A percentile compares a stretch with the other conserved stretches of the same genome.
Conservation (phyloP, 2,329 filamentous ascomycete genomes). For the Pseudogymnoascus sp. region DNA sequence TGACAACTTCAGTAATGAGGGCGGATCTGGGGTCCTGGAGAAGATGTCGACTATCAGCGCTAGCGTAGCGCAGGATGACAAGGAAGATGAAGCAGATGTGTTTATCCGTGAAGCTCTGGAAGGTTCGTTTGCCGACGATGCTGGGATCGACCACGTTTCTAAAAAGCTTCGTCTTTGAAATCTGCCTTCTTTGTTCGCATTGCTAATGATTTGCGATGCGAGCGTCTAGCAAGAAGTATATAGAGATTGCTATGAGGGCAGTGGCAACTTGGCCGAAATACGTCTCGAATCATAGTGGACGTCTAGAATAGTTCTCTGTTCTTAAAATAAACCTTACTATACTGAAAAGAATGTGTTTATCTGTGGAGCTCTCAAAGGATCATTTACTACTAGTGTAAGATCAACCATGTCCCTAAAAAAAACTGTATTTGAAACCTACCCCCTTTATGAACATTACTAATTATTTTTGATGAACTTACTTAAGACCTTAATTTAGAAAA, state of each 20-base stretch:
- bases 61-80: neutral
- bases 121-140: neutral
- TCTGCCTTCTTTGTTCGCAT: neutral
- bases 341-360: too few relatives aligned
- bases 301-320: neutral
- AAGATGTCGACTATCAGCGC: conserved; percentile 9
- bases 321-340: too few relatives aligned
- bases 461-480: too few relatives aligned
- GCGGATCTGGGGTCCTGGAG: neutral
- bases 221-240: neutral
- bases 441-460: too few relatives aligned
- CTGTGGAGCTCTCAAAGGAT: too few relatives aligned
- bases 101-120: neutral
- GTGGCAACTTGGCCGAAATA: neutral
- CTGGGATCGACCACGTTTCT: neutral
- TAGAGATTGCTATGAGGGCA: neutral
- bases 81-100: neutral
- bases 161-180: conserved; percentile 1
- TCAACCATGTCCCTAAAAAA: too few relatives aligned
- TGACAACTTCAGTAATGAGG: neutral
- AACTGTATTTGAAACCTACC: too few relatives aligned
- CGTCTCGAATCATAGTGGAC: neutral
- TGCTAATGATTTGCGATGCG: neutral
- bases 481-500: too few relatives aligned
- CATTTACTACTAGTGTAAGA: too few relatives aligned